A percentile compares a stretch with the other conserved stretches of the same genome.
Conservation (phyloP, 2,329 filamentous ascomycete species). For the Salinomyces thailandicus region DNA sequence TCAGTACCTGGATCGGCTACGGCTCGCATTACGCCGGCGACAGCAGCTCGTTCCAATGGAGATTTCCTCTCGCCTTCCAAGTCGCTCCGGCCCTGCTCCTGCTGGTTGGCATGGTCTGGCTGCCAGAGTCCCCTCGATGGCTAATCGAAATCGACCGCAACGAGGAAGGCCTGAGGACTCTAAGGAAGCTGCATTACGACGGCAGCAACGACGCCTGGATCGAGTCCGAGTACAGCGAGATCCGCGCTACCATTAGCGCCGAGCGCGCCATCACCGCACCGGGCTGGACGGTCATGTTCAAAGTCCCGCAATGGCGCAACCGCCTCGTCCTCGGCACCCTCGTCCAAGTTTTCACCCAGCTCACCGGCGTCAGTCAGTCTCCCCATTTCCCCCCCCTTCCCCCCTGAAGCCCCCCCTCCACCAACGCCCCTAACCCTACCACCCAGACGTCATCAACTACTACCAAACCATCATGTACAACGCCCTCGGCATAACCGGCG, state of each 20-base stretch:
- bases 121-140: constrained; percentile 37
- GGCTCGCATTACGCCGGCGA: constrained; percentile 31
- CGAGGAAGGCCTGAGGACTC: constrained; percentile 7
- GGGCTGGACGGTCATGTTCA: constrained; percentile 49
- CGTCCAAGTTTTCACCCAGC: constrained; percentile 56
- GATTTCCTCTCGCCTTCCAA: constrained; percentile 37
- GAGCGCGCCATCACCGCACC: constrained; percentile 45
- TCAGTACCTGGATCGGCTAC: constrained; percentile 45
- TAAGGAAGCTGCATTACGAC: constrained; percentile 44
- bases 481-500: constrained; percentile 46
- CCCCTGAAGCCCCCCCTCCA: too few species aligned
- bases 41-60: constrained; percentile 32
- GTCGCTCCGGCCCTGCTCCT: constrained; percentile 31
- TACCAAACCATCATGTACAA: constrained; percentile 52
- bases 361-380: constrained; percentile 45
- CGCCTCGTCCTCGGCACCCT: constrained; percentile 51
- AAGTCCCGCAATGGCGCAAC: constrained; percentile 48
- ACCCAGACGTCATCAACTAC: constrained; percentile 48
- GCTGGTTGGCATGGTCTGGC: constrained; percentile 28
- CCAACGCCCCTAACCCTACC: constrained; percentile 1
- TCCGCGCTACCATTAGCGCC: constrained; percentile 51
- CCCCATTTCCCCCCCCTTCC: too few species aligned
- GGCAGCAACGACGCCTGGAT: constrained; percentile 49
- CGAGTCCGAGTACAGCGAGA: constrained; percentile 47
- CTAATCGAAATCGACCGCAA: constrained; percentile 32